Evolutionary conservation across 2,329 filamentous ascomycete species (phyloP).

Genomic region (Microthyrium microscopicum): DNA sequence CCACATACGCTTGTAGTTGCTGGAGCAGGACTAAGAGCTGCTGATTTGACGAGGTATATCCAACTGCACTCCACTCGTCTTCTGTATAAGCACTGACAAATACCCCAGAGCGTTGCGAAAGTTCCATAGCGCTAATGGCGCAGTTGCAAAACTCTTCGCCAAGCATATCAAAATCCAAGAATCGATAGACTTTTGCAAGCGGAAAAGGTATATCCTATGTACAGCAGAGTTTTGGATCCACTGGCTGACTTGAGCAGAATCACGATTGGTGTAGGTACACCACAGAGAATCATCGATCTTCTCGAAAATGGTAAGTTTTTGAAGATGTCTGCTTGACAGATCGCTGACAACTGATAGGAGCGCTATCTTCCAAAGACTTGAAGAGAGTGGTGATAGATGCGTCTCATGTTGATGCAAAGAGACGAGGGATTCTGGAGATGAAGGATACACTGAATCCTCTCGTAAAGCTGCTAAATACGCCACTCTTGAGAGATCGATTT

Average conservation of each 20-base stretch:
- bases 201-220: conserved; percentile 28
- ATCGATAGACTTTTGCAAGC: conserved; percentile 58
- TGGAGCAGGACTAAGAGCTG: conserved; percentile 67
- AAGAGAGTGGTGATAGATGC: conserved; percentile 77
- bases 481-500: conserved; percentile 57
- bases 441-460: conserved; percentile 77
- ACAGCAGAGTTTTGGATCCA: neutral
- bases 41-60: conserved; percentile 59
- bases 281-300: conserved; percentile 63
- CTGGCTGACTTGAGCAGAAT: conserved; percentile 34
- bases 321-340: neutral
- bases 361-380: conserved; percentile 52
- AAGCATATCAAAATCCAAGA: conserved; percentile 96
- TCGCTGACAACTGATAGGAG: conserved; percentile 28
- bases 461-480: conserved; percentile 52
- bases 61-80: neutral
- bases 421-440: conserved; percentile 87
- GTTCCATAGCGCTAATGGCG: conserved; percentile 62
- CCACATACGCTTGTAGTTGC: conserved; percentile 79
- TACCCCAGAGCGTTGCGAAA: conserved; percentile 47
- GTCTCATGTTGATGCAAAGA: conserved; percentile 88
- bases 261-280: conserved; percentile 81
- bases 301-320: conserved; percentile 55
- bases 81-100: conserved; percentile 11
- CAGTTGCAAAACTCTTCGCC: conserved; percentile 83